phyloP scores from a whole-genome alignment of 2,329 filamentous ascomycete species.

The Fusarium miscanthi region DNA sequence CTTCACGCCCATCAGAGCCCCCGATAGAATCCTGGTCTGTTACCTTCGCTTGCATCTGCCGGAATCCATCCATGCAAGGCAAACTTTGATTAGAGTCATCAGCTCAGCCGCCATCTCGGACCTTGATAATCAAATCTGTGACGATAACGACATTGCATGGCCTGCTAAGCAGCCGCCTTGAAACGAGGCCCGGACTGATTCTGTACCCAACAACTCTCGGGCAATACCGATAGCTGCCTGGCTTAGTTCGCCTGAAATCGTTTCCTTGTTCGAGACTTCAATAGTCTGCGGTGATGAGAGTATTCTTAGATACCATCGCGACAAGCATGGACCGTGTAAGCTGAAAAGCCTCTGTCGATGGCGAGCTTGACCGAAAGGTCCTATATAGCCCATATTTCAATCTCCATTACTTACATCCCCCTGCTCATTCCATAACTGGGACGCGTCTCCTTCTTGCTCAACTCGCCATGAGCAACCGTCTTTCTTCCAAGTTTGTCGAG shows the following conservation, averaged over 20 bases:
- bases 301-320: neutral
- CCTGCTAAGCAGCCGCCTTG: neutral
- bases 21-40: neutral
- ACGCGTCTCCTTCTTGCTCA: neutral
- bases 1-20: neutral
- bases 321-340: neutral
- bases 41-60: neutral
- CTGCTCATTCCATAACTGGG: no score
- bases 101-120: neutral
- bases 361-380: neutral
- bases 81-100: neutral
- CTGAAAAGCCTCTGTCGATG: neutral
- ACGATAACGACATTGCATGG: neutral
- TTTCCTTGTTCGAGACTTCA: neutral
- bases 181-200: neutral
- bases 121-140: neutral
- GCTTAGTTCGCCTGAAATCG: neutral
- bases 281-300: neutral
- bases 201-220: neutral
- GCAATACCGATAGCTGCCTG: no score
- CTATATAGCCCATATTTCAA: neutral
- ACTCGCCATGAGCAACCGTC: neutral
- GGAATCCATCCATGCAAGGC: neutral
- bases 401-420: neutral
- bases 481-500: neutral